These are phyloP conservation scores for Anthracocystis panici-leucophaei DNA, from an alignment of 1,284 basidiomycete genomes.

Conservation along the genomic window DNA sequence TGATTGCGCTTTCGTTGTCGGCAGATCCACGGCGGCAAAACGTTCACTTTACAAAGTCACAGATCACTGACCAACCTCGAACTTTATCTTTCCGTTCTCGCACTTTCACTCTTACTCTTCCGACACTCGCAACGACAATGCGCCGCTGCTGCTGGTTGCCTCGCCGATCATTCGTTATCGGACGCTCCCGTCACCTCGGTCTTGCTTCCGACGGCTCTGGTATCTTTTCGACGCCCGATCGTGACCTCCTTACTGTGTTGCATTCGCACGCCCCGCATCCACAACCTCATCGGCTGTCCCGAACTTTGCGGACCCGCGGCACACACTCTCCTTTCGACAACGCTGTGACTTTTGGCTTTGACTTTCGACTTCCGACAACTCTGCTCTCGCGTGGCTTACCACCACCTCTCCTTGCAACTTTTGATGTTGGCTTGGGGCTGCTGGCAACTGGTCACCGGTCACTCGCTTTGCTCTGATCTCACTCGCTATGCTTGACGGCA, in stretches of 20 bases:
- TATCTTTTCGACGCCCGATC: background rate
- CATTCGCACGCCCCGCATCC: background rate
- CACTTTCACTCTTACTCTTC: constrained; percentile 1
- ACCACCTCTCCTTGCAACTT: background rate
- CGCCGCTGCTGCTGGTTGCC: background rate
- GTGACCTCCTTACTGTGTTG: background rate
- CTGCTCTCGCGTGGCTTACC: constrained; percentile 1
- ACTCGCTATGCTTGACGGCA: background rate
- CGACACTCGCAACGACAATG: background rate
- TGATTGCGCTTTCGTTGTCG: background rate
- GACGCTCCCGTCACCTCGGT: background rate
- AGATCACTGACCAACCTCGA: constrained; percentile 6
- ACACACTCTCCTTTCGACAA: background rate
- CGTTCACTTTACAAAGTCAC: background rate
- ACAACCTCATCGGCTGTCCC: constrained; percentile 3
- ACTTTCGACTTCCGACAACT: constrained; percentile 10
- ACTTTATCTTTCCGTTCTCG: background rate
- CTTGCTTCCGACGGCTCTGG: constrained; percentile 1
- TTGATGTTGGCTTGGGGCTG: background rate
- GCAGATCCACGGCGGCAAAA: background rate
- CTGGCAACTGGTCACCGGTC: background rate
- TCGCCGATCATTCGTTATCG: background rate
- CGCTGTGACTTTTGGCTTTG: background rate
- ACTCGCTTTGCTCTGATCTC: background rate
- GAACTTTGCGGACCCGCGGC: background rate